Percentiles rank a stretch among this genome's conserved stretches.
Conservation (phyloP, 208 protist species). For the Trypanosomatidae sp. region DNA sequence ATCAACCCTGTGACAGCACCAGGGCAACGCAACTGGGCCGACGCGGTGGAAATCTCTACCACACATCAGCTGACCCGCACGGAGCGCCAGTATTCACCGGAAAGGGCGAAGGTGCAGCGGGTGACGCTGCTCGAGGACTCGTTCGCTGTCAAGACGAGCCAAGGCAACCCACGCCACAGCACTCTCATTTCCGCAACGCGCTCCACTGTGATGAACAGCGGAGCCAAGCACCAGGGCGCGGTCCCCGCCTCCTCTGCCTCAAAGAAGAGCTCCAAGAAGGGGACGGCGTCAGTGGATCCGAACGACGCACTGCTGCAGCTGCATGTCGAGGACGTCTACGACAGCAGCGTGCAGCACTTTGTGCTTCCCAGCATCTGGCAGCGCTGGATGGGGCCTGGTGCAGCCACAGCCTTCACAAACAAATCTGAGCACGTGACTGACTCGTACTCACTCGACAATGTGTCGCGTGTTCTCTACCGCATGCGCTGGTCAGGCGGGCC, state of each 20-base stretch:
- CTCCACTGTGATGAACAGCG: conserved; percentile 22
- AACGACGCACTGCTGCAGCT: conserved; percentile 32
- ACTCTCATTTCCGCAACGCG: conserved; percentile 8
- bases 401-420: background rate
- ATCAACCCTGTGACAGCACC: background rate
- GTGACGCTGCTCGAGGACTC: conserved; percentile 27
- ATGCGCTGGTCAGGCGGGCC: conserved; percentile 34
- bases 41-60: conserved; percentile 27
- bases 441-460: conserved; percentile 3
- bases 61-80: conserved; percentile 23
- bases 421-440: background rate
- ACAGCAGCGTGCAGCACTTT: conserved; percentile 43
- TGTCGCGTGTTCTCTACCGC: conserved; percentile 24
- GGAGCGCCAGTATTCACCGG: conserved; percentile 28
- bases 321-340: conserved; percentile 27
- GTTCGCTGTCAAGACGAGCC: conserved; percentile 5
- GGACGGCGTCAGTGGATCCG: background rate
- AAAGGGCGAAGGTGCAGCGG: conserved; percentile 28
- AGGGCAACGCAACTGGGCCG: conserved; percentile 13
- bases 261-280: background rate
- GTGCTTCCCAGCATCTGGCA: conserved; percentile 14
- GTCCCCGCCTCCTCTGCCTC: background rate
- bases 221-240: conserved; percentile 3
- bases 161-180: conserved; percentile 23
- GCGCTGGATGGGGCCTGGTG: conserved; percentile 14